Evolutionary conservation across 305 asterid species (phyloP).

Genomic region (Solanum hybrid): DNA sequence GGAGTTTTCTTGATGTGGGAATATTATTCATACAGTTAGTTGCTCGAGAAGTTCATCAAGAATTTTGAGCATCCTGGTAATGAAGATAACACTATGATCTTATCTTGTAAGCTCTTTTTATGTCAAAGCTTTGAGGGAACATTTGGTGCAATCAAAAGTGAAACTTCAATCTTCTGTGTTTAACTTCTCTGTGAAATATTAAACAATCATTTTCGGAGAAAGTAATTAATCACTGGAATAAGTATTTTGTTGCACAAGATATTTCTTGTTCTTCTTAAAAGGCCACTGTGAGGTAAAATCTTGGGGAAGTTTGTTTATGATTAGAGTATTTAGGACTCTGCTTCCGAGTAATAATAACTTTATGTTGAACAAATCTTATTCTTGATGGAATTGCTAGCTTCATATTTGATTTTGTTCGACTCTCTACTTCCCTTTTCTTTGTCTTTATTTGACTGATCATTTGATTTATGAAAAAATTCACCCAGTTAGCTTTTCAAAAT

Average conservation of each 20-base stretch:
- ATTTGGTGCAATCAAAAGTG: neutral
- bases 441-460: neutral
- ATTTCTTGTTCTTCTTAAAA: neutral
- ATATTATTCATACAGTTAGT: neutral
- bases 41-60: neutral
- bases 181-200: neutral
- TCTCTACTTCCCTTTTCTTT: neutral
- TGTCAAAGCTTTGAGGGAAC: neutral
- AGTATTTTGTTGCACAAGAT: neutral
- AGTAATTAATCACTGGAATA: neutral
- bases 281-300: neutral
- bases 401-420: neutral
- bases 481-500: neutral
- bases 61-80: neutral
- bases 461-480: neutral
- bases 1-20: neutral
- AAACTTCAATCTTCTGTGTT: neutral
- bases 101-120: neutral
- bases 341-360: neutral
- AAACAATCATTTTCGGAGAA: neutral
- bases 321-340: neutral
- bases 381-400: neutral
- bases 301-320: neutral
- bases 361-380: neutral
- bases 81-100: neutral